Conservation (phyloP, 75 land plant genomes). For the Adiantum capillusveneris region DNA sequence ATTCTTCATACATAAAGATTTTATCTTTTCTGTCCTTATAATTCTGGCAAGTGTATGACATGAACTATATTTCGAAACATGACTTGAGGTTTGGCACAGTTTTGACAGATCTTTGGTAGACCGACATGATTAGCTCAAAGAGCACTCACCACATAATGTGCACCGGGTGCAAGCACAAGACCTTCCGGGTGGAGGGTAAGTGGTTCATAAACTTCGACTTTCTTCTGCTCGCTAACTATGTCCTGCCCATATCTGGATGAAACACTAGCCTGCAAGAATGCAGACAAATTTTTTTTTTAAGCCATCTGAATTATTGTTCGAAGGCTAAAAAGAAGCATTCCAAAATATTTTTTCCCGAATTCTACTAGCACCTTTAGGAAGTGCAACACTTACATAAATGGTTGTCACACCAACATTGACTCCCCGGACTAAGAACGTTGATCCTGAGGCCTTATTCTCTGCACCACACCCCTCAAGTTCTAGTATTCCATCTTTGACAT, state of each 20-base stretch:
- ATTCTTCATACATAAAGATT: too few species aligned
- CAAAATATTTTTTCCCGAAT: too few species aligned
- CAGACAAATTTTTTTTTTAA: too few species aligned
- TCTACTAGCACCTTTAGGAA: too few species aligned
- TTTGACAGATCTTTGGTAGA: not conserved
- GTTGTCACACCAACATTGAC: constrained; percentile 62
- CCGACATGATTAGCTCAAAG: not conserved
- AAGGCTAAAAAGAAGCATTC: too few species aligned
- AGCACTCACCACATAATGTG: constrained; percentile 58
- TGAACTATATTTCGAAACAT: too few species aligned
- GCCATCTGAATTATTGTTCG: too few species aligned
- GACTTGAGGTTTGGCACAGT: too few species aligned
- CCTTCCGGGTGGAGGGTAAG: constrained; percentile 51
- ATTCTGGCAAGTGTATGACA: too few species aligned
- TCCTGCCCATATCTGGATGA: constrained; percentile 55
- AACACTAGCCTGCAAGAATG: constrained; percentile 59
- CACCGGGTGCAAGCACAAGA: constrained; percentile 79
- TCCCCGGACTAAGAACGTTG: constrained; percentile 49
- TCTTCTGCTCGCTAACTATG: constrained; percentile 50
- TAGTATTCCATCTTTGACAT: constrained; percentile 63
- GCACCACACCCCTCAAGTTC: constrained; percentile 33
- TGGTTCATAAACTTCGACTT: constrained; percentile 77
- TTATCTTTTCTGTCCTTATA: too few species aligned
- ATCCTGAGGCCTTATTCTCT: constrained; percentile 11
- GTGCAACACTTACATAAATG: constrained; percentile 58